Evolutionary conservation across 352 stramenopile species (phyloP).

Genomic region (Phytophthora crassamura): DNA sequence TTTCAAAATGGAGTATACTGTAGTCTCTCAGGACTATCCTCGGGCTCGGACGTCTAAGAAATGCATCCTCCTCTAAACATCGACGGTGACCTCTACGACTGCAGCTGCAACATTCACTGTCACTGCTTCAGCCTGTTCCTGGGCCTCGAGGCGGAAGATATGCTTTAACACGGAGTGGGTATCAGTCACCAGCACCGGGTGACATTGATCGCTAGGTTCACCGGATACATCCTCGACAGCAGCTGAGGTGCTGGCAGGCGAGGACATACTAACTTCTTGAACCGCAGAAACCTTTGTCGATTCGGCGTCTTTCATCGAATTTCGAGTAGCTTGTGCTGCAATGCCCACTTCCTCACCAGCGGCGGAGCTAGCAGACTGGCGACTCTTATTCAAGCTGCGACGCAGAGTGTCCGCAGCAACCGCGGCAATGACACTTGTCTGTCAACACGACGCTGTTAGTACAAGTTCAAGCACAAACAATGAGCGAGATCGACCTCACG

Average conservation of each 20-base stretch:
- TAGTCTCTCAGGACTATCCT: too few relatives aligned
- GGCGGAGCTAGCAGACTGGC: slow-evolving; percentile 30
- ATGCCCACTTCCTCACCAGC: neutral
- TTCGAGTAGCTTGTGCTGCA: neutral
- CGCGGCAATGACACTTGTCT: slow-evolving; percentile 67
- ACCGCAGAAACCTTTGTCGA: neutral
- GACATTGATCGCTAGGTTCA: neutral
- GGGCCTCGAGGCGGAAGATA: slow-evolving; percentile 28
- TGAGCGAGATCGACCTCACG: slow-evolving; percentile 3
- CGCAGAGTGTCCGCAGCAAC: slow-evolving; percentile 64
- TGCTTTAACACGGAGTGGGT: slow-evolving; percentile 40
- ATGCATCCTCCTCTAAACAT: slow-evolving; percentile 11
- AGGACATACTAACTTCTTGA: slow-evolving; percentile 12
- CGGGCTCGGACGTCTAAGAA: too few relatives aligned
- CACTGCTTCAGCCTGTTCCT: slow-evolving; percentile 1
- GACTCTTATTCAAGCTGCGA: slow-evolving; percentile 53
- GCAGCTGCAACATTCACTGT: neutral
- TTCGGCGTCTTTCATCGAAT: slow-evolving; percentile 2
- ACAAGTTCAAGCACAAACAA: neutral
- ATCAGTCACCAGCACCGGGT: neutral
- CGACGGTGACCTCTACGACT: slow-evolving; percentile 16
- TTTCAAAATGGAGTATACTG: neutral
- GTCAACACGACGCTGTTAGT: neutral
- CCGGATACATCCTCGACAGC: slow-evolving; percentile 1
- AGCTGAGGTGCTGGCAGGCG: slow-evolving; percentile 24